These are phyloP conservation scores for Bidens hawaiensis DNA, from an alignment of 140 eudicot genomes.

Conservation along the genomic window DNA sequence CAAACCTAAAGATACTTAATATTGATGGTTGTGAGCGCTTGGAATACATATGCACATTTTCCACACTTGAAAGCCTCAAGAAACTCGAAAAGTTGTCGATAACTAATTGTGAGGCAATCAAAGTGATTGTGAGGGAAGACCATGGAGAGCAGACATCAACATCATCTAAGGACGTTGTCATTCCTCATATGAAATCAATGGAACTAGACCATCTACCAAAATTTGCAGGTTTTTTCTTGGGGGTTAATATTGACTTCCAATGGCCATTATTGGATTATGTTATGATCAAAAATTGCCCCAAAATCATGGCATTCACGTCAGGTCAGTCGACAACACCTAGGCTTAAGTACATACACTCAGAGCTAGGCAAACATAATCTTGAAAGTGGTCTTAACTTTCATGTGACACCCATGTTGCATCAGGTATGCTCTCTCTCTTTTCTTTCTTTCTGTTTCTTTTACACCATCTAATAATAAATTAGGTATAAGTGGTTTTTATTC, in stretches of 20 bases:
- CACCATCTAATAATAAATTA: too few species aligned
- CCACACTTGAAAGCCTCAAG: neutral
- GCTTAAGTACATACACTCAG: neutral
- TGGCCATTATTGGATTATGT: neutral
- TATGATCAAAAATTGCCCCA: neutral
- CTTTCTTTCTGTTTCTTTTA: too few species aligned
- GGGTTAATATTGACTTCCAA: neutral
- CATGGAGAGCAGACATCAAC: too few species aligned
- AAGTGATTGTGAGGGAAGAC: neutral
- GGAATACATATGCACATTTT: neutral
- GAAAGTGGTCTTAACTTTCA: neutral
- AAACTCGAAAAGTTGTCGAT: neutral
- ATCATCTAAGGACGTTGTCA: neutral
- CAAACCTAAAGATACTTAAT: neutral
- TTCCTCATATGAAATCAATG: neutral
- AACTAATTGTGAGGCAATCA: neutral
- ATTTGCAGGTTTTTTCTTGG: slow-evolving; percentile 5
- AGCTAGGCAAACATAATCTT: neutral
- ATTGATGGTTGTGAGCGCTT: neutral
- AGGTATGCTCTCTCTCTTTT: neutral
- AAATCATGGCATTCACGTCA: neutral
- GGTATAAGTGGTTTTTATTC: too few species aligned
- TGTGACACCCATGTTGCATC: neutral
- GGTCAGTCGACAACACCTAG: neutral
- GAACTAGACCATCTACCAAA: neutral